These are phyloP conservation scores for Gossypium anomalum DNA, from an alignment of 345 rosid species.

Conservation along the genomic window DNA sequence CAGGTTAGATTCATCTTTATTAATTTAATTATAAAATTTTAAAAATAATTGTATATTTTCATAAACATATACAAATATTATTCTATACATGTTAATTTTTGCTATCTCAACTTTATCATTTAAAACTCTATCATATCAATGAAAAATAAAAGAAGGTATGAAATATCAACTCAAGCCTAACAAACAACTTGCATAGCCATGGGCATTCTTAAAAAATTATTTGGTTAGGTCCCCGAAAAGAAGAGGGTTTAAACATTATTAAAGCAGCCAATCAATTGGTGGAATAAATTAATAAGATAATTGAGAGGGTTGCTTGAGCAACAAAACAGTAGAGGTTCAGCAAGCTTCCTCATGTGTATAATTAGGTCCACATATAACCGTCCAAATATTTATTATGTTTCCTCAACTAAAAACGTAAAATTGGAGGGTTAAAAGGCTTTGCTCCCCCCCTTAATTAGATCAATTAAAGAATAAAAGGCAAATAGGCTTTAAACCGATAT, in stretches of 20 bases:
- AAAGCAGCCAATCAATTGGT: background rate
- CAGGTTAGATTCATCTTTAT: too few relatives aligned
- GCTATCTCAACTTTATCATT: too few relatives aligned
- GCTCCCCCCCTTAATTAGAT: background rate
- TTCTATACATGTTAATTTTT: too few relatives aligned
- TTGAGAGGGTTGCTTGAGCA: background rate
- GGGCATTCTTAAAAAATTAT: too few relatives aligned
- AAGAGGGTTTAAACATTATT: background rate
- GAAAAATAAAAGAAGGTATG: too few relatives aligned
- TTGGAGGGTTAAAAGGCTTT: background rate
- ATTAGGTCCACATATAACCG: slow-evolving; percentile 11
- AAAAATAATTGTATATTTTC: too few relatives aligned
- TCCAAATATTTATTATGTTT: background rate
- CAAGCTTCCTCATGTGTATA: background rate
- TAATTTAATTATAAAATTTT: too few relatives aligned
- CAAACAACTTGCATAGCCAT: too few relatives aligned
- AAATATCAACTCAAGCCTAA: too few relatives aligned
- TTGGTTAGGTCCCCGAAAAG: background rate
- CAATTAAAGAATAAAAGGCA: slow-evolving; percentile 7
- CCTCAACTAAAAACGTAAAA: background rate
- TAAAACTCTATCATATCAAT: too few relatives aligned
- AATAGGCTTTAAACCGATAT: background rate
- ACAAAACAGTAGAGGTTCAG: background rate
- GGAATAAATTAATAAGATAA: background rate
- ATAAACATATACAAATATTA: too few relatives aligned